phyloP scores from a whole-genome alignment of 2,329 filamentous ascomycete species.

The Pyricularia sp. region DNA sequence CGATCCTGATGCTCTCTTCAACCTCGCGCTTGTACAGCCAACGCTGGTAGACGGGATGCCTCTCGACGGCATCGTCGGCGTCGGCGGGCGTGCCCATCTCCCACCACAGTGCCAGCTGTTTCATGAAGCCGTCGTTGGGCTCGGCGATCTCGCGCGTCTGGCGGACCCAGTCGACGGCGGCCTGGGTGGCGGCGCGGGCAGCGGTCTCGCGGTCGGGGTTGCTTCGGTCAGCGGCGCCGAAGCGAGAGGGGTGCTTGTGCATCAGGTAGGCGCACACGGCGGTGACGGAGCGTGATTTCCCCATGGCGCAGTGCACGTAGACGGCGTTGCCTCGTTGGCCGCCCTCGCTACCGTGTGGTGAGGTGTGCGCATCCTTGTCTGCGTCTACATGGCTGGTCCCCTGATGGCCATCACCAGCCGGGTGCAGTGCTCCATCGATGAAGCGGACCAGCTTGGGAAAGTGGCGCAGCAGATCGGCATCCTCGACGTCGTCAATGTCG shows the following conservation, averaged over 20 bases:
- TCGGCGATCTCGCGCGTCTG: constrained; percentile 68
- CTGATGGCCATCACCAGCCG: neutral
- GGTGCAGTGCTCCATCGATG: constrained; percentile 63
- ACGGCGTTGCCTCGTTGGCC: constrained; percentile 27
- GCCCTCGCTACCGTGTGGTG: neutral
- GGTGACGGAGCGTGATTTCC: constrained; percentile 86
- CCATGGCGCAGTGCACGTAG: constrained; percentile 75
- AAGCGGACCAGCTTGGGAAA: constrained; percentile 73
- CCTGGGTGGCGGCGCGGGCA: constrained; percentile 37
- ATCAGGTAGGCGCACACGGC: constrained; percentile 80
- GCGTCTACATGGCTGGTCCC: neutral
- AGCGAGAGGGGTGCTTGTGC: constrained; percentile 49
- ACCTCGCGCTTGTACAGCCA: constrained; percentile 49
- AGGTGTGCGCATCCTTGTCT: neutral
- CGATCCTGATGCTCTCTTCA: constrained; percentile 53
- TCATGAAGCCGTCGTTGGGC: constrained; percentile 87
- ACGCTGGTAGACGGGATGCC: constrained; percentile 70
- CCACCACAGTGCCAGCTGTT: constrained; percentile 79
- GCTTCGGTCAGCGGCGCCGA: constrained; percentile 35
- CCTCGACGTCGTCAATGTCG: constrained; percentile 83
- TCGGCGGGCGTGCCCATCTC: constrained; percentile 69
- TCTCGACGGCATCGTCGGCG: constrained; percentile 44
- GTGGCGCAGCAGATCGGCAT: constrained; percentile 76
- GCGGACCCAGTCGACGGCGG: constrained; percentile 60
- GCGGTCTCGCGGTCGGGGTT: constrained; percentile 27